Base-by-base conservation (phyloP, 306 rosid species). In the Crataegus laevigata region DNA sequence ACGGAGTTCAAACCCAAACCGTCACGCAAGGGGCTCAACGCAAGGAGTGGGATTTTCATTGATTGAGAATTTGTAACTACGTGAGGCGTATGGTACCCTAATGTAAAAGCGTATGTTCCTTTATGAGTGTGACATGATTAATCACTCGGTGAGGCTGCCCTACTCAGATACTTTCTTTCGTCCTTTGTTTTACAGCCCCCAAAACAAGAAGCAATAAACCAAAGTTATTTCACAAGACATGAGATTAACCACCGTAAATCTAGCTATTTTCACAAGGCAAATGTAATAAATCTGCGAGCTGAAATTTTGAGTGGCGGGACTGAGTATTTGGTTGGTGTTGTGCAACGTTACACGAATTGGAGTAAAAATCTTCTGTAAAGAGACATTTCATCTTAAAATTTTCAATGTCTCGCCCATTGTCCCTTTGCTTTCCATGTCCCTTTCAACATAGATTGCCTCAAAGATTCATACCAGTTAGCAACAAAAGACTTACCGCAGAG, bases 401-500 rank as follows among this genome's bases (percentile, higher is more conserved):
- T 63, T 26, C 50, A 13, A 65, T 9, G 42, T 71, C 58, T 19
- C 18, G 26, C 24, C 11, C 3, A 19, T 64, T 72, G 78, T 72
- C 73, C 15, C n/a, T 21, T 63, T 11, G 61, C 68, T 57, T 38
- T 75, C 19, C 59, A 40, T 13, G 83, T 74, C 75, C 32, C 79
- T 74, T 69, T 74, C 79, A 52, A 68, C 15, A 15, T 45, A 28
- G 75, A 79, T 74, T 74, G 77, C 77, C 59, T 68, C 58, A n/a
- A 47, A 26, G 78, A 79, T 72, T 66, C 74, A 68, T 68, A 50
- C 68, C 43, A 32, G 71, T 34, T 47, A 54, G 69, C 66, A 74
- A 66, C 75, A 50, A 75, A 65, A 4, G 12, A 60, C 4, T 42
- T 32, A 36, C 69, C 38, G 5, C 8, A 25, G 26, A 42, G 65